Evolutionary conservation across 2,329 filamentous ascomycete species (phyloP), one percentile per base, ranked within the genome.

Genomic region (Colletotrichum tropicale): DNA sequence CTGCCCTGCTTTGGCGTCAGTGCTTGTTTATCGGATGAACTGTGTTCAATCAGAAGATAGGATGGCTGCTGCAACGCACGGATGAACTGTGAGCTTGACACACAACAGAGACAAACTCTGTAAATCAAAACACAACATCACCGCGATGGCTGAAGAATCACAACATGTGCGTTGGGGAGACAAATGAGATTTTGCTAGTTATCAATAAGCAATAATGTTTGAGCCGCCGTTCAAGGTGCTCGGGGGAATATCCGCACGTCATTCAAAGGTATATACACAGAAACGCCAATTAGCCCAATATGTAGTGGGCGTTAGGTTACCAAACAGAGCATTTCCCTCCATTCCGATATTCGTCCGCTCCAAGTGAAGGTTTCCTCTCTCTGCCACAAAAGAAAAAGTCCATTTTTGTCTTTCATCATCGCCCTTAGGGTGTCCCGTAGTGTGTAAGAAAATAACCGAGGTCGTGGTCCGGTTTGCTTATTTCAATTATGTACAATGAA

Each of bases 401-500:
- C 56, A 28, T 28, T 72, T 55, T 52, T 52, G 28, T 73, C 32
- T 75, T 30, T 68, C 64, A 21, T 69, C 64, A 66, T 69, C 36
- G 52, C 26, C 43, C 58, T 26, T 9, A 32, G 26, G n/a, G 38
- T 52, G n/a, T 64, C 55, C 55, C 9, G 24, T 48, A 43, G 24
- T 21, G 12, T 30, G 26, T 21, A 67, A 67, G 48, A 34, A 30
- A 56, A 52, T 52, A 64, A 43, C 43, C 73, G 61, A 55, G 28
- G 36, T 65, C 58, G 65, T 74, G 18, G 64, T 65, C 48, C 48
- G 58, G 64, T 74, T 69, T 65, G 34, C 70, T 65, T 73, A 52
- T 71, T 75, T 34, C 43, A 62, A 76, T 62, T 76, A 77, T 77
- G 74, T 77, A 77, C 76, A 77, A 61, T 28, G 76, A 77, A 76